Evolutionary conservation across 139 green algal genomes (phyloP), one percentile per base, ranked within the genome.

Genomic region (Micractinium conductrix): DNA sequence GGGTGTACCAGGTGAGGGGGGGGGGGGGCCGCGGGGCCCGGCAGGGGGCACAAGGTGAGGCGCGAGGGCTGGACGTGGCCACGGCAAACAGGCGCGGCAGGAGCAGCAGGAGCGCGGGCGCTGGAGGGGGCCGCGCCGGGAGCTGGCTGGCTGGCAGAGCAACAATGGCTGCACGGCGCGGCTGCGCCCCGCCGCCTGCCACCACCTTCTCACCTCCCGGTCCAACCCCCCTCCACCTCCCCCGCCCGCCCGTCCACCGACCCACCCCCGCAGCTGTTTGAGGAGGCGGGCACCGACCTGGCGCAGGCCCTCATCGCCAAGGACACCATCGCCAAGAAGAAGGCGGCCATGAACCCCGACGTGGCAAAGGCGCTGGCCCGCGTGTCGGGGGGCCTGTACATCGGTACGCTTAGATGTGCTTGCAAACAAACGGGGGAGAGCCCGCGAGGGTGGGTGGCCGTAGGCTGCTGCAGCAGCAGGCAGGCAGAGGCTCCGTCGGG

Each of bases 221-320:
- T 14, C 68, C 68, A 22, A 74, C 16, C 68, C 68, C 2, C 35
- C 21, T 40, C 68, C 68, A n/a, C n/a, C n/a, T n/a, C n/a, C 43
- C 43, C 0, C 30, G 1, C 30, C 8, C 43, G 1, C 65, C 16
- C 21, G 8, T 33, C 37, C 73, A 33, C n/a, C 35, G 7, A 0
- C 74, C 53, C 53, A 37, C 30, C 22, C 53, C 33, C 38, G 87
- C 96, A 99, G 93, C 83, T 88, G 24, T 98, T 95, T 88, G 97
- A 99, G 93, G 96, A 99, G 89, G 90, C 94, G 75, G 96, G 96
- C 80, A 98, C 96, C 0, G 93, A 97, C 68, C 78, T 99, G 71
- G 94, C 92, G 10, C 93, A 97, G 89, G 68, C 86, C 26, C 89
- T 99, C 68, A 96, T 90, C 0, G 85, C 88, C 55, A 99, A 98